Evolutionary conservation across 495 filamentous ascomycete species (phyloP), one percentile per base, ranked within the genome.

Genomic region (Penicillium pancosmium): DNA sequence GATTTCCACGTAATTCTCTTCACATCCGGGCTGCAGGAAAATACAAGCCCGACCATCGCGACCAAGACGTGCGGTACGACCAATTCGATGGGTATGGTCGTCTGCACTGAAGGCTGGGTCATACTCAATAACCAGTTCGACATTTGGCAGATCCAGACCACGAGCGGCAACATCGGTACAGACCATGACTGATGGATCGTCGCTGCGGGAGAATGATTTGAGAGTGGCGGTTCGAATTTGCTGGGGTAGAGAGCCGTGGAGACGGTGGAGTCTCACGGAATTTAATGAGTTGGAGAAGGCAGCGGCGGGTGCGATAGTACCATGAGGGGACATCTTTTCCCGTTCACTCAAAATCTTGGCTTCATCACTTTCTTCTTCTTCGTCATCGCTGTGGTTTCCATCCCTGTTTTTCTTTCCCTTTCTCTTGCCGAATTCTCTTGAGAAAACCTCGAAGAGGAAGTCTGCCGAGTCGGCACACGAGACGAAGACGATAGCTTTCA

Each of bases 401-500:
- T 57, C 34, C 5, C 75, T 65, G 10, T 60, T 50, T 25, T 62
- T 74, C 65, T 51, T 59, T 19, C 71, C 60, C 21, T 71, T 53
- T 23, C 70, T 60, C 5, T 74, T 55, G 35, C 71, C 67, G 40
- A 73, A 61, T 51, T 76, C 73, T 12, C 83, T 76, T 31, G 85
- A 86, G 60, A 98, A 87, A n/a, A 97, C 73, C 50, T 95, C 88
- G 65, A 92, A 98, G 68, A 96, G 92, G 69, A 96, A 98, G 68
- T 98, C 92, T 48, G 98, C 94, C 10, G 90, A 93, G 66, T 98
- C 95, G 15, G 94, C 93, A 65, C 95, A 98, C 1, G 92, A 95
- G 40, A 98, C 90, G 73, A 98, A 98, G 51, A 98, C 84, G 59
- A 98, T 97, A 4, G 89, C 88, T 72, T 98, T 97, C 86, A 93